Conservation (phyloP, 441 rosid species). For the Francoa sonchifolia region DNA sequence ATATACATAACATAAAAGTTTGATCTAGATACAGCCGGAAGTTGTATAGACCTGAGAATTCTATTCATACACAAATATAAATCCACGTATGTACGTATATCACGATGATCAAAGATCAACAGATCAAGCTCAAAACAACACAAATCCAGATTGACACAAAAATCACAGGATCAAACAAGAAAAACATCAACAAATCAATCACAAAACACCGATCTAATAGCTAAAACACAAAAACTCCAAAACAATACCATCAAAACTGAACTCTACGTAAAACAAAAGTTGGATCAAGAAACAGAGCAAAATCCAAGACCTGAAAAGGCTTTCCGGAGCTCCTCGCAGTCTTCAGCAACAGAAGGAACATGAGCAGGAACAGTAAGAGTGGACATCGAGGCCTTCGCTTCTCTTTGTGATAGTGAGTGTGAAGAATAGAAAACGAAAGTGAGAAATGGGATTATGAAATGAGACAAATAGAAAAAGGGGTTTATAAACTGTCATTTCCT, state of each 20-base stretch:
- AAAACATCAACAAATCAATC: background rate
- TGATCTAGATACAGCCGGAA: too few relatives aligned
- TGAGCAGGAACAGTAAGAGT: constrained; percentile 45
- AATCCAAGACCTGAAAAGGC: constrained; percentile 52
- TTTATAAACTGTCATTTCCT: too few relatives aligned
- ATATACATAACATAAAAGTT: too few relatives aligned
- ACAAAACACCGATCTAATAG: background rate
- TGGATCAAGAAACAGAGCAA: background rate
- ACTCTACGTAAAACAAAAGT: background rate
- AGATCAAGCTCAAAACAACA: background rate
- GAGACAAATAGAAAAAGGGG: too few relatives aligned
- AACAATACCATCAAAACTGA: background rate
- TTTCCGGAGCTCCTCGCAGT: constrained; percentile 64
- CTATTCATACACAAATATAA: background rate
- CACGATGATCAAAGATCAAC: background rate
- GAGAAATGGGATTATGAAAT: too few relatives aligned
- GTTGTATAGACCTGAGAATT: too few relatives aligned
- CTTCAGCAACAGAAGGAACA: constrained; percentile 52
- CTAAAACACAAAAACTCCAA: background rate
- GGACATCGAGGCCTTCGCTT: constrained; percentile 23
- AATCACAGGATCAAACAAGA: background rate
- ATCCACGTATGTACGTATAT: background rate
- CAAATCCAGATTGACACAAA: background rate
- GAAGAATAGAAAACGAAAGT: background rate
- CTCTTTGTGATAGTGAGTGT: background rate